Base-by-base conservation (phyloP, 352 stramenopile genomes). In the Globisporangium polare region DNA sequence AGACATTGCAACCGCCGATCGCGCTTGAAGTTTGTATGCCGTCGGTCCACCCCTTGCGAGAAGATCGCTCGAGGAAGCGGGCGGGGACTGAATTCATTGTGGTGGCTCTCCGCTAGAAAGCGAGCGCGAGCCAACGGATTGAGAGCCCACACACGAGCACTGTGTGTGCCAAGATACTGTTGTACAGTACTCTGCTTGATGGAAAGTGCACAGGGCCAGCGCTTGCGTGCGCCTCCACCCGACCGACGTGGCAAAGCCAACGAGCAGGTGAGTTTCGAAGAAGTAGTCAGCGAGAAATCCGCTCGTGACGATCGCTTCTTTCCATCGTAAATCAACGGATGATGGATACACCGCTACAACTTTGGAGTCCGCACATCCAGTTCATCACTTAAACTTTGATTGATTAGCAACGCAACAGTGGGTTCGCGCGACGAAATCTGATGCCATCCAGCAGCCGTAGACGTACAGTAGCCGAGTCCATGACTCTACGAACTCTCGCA, bases 301-400 rank as follows among this genome's bases (percentile, higher is more conserved):
- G 10, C 37, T 42, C 10, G 37, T 42, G 37, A 18, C 10, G 37
- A 9, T 42, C 37, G 37, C 33, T 42, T 35, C 46, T 53, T 53
- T 53, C 27, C 46, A 35, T 52, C 18, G 22, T 31, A 3, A 26
- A 50, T 9, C 8, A 29, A 33, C 29, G 6, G n/a, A n/a, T n/a
- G 29, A 33, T 33, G 29, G 29, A 33, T 33, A 33, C 29, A 33
- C 3, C 29, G n/a, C 20, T 26, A 9, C n/a, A n/a, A 9, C 43
- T 7, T 18, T 53, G 5, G 46, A 6, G 46, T 24, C 10, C 12
- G 10, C 13, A 17, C 27, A 54, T 54, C 26, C 47, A 12, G 47
- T 54, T 53, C 26, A 9, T 26, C 47, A 39, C 47, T 37, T 54
- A 54, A 54, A 39, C 26, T 54, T 39, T 17, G 26, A 54, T 54